Percentiles rank a stretch among this genome's conserved stretches.
Conservation (phyloP, 2,329 filamentous ascomycete species). For the Colletotrichum sp. region DNA sequence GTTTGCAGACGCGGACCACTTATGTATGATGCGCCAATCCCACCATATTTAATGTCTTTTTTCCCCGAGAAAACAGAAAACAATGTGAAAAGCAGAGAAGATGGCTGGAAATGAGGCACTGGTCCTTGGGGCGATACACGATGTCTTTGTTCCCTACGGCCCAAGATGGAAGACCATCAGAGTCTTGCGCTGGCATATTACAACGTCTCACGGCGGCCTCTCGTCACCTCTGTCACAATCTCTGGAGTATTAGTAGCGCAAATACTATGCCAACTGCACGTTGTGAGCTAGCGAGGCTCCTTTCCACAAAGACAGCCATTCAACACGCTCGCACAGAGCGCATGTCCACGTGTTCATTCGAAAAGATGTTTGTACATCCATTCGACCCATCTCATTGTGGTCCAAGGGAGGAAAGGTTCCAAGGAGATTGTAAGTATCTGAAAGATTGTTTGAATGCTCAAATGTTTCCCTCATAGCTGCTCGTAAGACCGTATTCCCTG, state of each 20-base stretch:
- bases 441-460: not conserved
- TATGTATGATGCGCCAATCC: not conserved
- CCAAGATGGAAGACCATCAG: accelerated
- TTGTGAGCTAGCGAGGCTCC: not conserved
- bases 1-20: not conserved
- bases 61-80: accelerated
- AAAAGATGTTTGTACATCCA: not conserved
- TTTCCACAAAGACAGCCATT: not conserved
- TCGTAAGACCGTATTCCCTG: not conserved
- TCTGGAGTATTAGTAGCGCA: not conserved
- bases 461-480: not conserved
- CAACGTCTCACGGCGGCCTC: not conserved
- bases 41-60: not conserved
- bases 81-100: not conserved
- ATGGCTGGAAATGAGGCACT: not conserved
- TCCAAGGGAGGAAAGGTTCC: accelerated
- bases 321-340: not conserved
- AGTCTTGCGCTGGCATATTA: not conserved
- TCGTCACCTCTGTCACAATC: not conserved
- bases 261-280: accelerated
- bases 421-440: not conserved
- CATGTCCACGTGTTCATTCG: not conserved
- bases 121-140: not conserved
- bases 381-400: not conserved
- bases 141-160: not conserved